Evolutionary conservation across 208 protist species (phyloP).

Genomic region (Herpetomonas tarakana): DNA sequence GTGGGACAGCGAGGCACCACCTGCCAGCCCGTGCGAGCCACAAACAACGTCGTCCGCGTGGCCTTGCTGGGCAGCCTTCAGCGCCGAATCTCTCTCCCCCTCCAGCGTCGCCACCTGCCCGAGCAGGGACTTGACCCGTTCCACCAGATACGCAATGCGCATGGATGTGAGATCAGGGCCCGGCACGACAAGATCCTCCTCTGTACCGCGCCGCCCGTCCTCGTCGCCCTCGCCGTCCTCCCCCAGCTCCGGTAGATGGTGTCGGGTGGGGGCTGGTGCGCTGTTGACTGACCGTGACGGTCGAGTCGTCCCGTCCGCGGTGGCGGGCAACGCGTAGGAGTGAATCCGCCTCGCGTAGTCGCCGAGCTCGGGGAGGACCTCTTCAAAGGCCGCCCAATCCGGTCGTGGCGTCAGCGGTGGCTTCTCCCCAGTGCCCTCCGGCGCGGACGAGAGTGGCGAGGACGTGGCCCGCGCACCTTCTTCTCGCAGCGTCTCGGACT

Average conservation of each 20-base stretch:
- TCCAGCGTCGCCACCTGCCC: constrained; percentile 15
- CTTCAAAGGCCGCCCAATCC: constrained; percentile 46
- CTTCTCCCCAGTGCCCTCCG: not conserved
- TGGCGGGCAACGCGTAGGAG: constrained; percentile 8
- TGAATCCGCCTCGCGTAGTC: constrained; percentile 31
- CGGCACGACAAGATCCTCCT: constrained; percentile 24
- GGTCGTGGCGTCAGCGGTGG: constrained; percentile 68
- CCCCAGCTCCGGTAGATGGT: constrained; percentile 11
- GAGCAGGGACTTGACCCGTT: constrained; percentile 38
- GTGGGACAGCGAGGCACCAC: too few relatives aligned
- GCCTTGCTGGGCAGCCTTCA: constrained; percentile 1
- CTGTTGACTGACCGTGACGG: too few relatives aligned
- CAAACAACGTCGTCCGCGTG: not conserved
- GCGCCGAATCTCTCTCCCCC: constrained; percentile 9
- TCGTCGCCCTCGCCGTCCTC: constrained; percentile 14
- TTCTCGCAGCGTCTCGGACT: constrained; percentile 5
- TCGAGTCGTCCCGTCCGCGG: constrained; percentile 4
- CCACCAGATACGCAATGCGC: constrained; percentile 76
- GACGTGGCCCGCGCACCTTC: too few relatives aligned
- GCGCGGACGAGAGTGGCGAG: too few relatives aligned
- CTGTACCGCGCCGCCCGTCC: too few relatives aligned
- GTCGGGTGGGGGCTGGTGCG: too few relatives aligned
- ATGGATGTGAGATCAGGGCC: constrained; percentile 41
- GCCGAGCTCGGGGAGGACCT: constrained; percentile 29
- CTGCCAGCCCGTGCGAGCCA: too few relatives aligned